Evolutionary conservation across 805 yeast genomes (phyloP), one percentile per base, ranked within the genome.

Genomic region (Kuraishia borneana): DNA sequence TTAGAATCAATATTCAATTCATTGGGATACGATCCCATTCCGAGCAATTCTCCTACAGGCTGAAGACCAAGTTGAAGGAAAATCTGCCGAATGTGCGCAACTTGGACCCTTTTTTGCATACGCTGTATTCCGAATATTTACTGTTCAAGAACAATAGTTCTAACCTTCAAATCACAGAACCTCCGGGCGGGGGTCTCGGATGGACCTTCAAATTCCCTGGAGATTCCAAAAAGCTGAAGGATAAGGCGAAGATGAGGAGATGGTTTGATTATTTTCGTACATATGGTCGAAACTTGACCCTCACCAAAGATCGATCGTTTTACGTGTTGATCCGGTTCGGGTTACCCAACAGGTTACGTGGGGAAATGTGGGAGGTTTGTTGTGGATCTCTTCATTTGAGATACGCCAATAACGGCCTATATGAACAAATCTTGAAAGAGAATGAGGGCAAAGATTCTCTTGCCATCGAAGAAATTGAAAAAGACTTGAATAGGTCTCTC

Each of bases 391-490:
- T 87, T 65, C 84, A 74, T 48, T 48, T 72, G 35, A 64, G 97
- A 33, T 70, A 76, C 47, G 72, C 73, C 34, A 64, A 80, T 45
- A 67, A 65, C 9, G 71, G 68, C 0, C 74, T 71, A 31, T 92
- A 88, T 54, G 51, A 62, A 29, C 54, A 58, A 21, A 43, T 88
- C 6, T 61, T 87, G 33, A 64, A 61, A 2, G 77, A 73, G 13
- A 76, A 83, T 49, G 66, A 60, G 21, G 82, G 76, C 3, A 71
- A 76, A 38, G 61, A 61, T 2, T 82, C 96, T 1, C 61, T 81
- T 32, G 97, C 98, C 1, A 79, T 88, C 26, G 98, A 92, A 42
- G 99, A 92, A 49, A 92, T 92, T 40, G 96, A 88, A 51, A 92
- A 94, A 53, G 99, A 92, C 57, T 68, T 92, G 47, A 87, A 89